Evolutionary conservation across 495 filamentous ascomycete species (phyloP), one percentile per base, ranked within the genome.

Genomic region (Chaetomium fimeti): DNA sequence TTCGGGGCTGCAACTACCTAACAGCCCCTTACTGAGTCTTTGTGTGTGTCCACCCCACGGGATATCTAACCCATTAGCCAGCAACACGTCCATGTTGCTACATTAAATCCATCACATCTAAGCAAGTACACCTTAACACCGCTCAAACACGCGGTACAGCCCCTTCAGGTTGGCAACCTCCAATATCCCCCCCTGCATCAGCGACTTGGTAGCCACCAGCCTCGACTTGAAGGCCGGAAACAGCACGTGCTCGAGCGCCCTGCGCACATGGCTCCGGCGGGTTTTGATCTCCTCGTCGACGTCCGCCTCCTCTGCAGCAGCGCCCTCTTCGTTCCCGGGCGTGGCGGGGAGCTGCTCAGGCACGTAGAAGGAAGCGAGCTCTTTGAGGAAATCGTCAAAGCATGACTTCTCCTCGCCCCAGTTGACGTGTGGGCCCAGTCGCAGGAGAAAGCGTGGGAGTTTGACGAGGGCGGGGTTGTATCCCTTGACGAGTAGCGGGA

Each of bases 111-210:
- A 18, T 16, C 40, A 3, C 40, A 11, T 43, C 13, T 13, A 43
- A 43, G 40, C 40, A 22, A 22, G 24, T 9, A 25, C 18, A 13
- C 8, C 22, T 25, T 75, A 97, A 76, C 93, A 98, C 55, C 95
- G 83, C 77, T 99, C 95, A 80, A 99, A 99, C n/a, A 97, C 93
- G 48, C 91, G 81, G 76, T 99, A 99, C 57, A 99, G 73, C 5
- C 95, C 93, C 75, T 97, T 98, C 62, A 98, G 77, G 80, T 97
- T 90, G 0, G 95, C 95, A 28, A 97, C 87, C 77, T 99, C 94
- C 18, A 95, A 81, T 32, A 96, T 86, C 22, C 88, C 90, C 2
- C 74, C 77, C 61, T 84, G 83, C 74, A 97, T 83, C 68, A 98
- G 76, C 24, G 83, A 81, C 63, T 84, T 89, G 48, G 93, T 96